Percentiles rank a stretch among this genome's conserved stretches.
phyloP scores from a whole-genome alignment of 2,329 filamentous ascomycete genomes.

The Fusarium palustre region DNA sequence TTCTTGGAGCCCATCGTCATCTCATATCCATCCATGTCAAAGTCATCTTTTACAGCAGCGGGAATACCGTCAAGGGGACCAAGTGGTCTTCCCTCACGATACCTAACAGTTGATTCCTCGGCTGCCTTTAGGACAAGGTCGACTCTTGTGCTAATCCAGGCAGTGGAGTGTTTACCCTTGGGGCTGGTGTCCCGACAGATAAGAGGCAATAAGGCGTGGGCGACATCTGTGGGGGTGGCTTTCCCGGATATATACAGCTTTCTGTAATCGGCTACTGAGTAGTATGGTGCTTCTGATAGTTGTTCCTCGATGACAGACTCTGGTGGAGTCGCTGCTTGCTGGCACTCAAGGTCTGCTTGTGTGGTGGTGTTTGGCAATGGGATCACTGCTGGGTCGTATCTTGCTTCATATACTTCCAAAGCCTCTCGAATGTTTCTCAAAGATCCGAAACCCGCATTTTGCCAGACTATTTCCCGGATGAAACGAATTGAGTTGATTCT shows the following conservation, averaged over 20 bases:
- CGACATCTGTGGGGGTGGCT: constrained; percentile 60
- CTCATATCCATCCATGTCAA: constrained; percentile 77
- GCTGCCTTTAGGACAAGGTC: constrained; percentile 57
- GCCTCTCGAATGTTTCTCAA: constrained; percentile 64
- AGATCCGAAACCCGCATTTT: constrained; percentile 70
- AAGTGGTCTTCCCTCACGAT: constrained; percentile 66
- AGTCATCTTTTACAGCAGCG: constrained; percentile 80
- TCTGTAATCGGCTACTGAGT: constrained; percentile 60
- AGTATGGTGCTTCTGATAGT: constrained; percentile 12
- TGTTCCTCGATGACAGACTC: neutral
- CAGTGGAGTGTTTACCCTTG: constrained; percentile 55
- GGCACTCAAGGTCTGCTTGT: neutral
- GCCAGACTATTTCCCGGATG: constrained; percentile 57
- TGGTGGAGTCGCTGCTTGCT: neutral
- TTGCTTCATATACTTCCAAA: constrained; percentile 63
- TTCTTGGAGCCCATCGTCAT: constrained; percentile 72
- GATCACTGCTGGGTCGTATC: constrained; percentile 60
- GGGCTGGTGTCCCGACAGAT: constrained; percentile 56
- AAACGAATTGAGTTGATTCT: constrained; percentile 39
- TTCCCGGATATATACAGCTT: constrained; percentile 58
- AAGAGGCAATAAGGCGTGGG: constrained; percentile 57
- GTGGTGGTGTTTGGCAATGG: constrained; percentile 45
- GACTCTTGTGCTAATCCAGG: constrained; percentile 58
- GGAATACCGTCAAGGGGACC: constrained; percentile 78
- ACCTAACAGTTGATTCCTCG: constrained; percentile 58